Base-by-base conservation (phyloP, 2,329 filamentous ascomycete genomes). In the Fonsecaea nubica region DNA sequence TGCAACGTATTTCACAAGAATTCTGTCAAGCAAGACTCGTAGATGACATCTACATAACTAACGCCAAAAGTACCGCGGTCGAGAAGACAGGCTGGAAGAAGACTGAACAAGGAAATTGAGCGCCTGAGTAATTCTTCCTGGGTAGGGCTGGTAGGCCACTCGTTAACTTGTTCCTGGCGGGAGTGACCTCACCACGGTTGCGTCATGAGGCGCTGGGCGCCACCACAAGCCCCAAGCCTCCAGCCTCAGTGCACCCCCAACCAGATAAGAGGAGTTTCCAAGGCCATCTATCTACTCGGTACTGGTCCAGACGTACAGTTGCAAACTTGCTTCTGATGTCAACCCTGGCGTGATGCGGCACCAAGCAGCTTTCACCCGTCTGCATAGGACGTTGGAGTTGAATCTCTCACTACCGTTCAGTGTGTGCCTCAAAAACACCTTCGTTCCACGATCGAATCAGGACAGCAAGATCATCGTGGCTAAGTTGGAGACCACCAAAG, bases 121-220 rank as follows among this genome's bases (percentile, higher is more conserved):
- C 13, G 18, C 2, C 40, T 4, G 15, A 42, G 36, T 40, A 40
- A 12, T 40, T 10, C 40, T 45, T 9, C 15, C 5, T 45, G 5
- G 40, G 40, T 42, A 42, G 15, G 40, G 45, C 8, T 38, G 36
- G 4, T 38, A 25, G 25, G 25, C 25, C 25, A 38, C 48, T 21
- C 10, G 9, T 21, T 56, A 56, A 7, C 30, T 12, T 18, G 53
- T 30, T 5, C 18, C 32, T 56, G 53, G 21, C 21, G 8, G 25
- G 21, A 50, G 45, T 50, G 45, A 50, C 45, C 45, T 50, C n/a
- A 50, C 18, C 10, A 21, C 7, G 45, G 18, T 50, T 50, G 45
- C 45, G 45, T 50, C 45, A 50, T 50, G n/a, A 18, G 40, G 40
- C 40, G 15, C 15, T 18, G 18, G 45, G 45, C 18, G 21, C 45